Base-by-base conservation (phyloP, 2,329 filamentous ascomycete genomes). In the Aspergillus candidus region DNA sequence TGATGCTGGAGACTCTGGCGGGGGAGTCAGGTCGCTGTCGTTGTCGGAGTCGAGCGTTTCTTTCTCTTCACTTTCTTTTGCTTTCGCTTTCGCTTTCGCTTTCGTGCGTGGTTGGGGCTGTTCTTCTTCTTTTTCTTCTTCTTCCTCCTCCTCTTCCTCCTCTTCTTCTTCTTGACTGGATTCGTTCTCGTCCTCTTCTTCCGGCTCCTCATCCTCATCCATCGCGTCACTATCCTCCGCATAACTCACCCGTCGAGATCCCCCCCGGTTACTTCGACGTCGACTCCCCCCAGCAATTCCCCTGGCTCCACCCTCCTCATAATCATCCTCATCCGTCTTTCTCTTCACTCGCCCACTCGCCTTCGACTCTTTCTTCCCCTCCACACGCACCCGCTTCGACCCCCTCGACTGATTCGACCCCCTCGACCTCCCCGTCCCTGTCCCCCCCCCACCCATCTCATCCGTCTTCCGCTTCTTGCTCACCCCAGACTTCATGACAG, bases 401-500 rank as follows among this genome's bases (percentile, higher is more conserved):
- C 22, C 70, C 38, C 69, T 67, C 68, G 67, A 67, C 46, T 62
- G 61, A 53, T 73, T 53, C 50, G 66, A 57, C 51, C 65, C 48
- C 47, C 60, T 60, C 43, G 60, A 65, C 56, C 65, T 66, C 47
- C 61, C 43, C 18, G 47, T 50, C 4, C 45, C 32, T 11, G 56
- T 53, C 6, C 57, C 58, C 31, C 59, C 62, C 14, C 51, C 35
- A 36, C 59, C 59, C 6, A 54, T 43, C 27, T 59, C 48, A 35
- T 70, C 65, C 13, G 63, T 63, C 52, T 72, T 74, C 35, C 71
- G 59, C 56, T 72, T 72, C 54, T 67, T 68, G 34, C 46, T 53
- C 13, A 55, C 50, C 14, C 54, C 51, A 14, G 71, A 72, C 72
- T 84, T 88, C 64, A 94, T 70, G 12, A 70, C 72, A 33, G 65